Percentiles rank a stretch among this genome's conserved stretches.
phyloP scores from a whole-genome alignment of 1,139 yeast species.

The Kurtzmaniella quercitrusa region DNA sequence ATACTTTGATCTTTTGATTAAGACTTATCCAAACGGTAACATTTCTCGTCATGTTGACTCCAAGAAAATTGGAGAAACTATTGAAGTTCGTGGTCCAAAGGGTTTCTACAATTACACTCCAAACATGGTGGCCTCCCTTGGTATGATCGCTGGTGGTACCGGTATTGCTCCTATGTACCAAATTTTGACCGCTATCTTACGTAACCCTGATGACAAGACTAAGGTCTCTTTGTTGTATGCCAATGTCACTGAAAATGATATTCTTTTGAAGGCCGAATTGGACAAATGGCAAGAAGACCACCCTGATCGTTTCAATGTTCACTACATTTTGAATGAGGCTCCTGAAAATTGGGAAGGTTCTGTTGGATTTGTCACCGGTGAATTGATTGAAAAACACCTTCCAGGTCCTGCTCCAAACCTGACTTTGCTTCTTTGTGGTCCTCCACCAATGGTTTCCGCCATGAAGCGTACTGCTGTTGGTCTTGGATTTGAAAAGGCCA shows the following conservation, averaged over 20 bases:
- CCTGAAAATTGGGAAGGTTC: constrained; percentile 46
- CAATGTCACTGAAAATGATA: constrained; percentile 69
- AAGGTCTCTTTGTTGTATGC: constrained; percentile 80
- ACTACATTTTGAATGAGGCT: constrained; percentile 76
- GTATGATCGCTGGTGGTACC: constrained; percentile 91
- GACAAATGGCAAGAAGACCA: constrained; percentile 59
- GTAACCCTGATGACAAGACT: constrained; percentile 80
- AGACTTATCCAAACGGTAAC: constrained; percentile 90
- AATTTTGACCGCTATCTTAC: constrained; percentile 63
- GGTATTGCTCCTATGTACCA: constrained; percentile 96
- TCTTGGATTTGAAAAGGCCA: constrained; percentile 83
- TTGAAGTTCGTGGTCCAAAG: constrained; percentile 78
- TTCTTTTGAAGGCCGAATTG: constrained; percentile 71
- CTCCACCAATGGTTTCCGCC: constrained; percentile 81
- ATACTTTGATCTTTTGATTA: constrained; percentile 82
- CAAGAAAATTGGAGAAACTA: constrained; percentile 47
- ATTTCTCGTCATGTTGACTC: constrained; percentile 74
- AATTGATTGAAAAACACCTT: constrained; percentile 53
- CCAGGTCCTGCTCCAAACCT: constrained; percentile 58
- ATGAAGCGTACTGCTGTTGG: constrained; percentile 77
- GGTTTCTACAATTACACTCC: constrained; percentile 85
- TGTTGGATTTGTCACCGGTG: constrained; percentile 71
- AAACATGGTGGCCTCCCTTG: constrained; percentile 75
- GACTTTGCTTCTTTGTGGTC: constrained; percentile 87
- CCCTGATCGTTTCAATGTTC: constrained; percentile 73